A percentile compares a stretch with the other conserved stretches of the same genome.
Evolutionary conservation across 441 rosid genomes (phyloP).

Genomic region (Euphorbia corollata): DNA sequence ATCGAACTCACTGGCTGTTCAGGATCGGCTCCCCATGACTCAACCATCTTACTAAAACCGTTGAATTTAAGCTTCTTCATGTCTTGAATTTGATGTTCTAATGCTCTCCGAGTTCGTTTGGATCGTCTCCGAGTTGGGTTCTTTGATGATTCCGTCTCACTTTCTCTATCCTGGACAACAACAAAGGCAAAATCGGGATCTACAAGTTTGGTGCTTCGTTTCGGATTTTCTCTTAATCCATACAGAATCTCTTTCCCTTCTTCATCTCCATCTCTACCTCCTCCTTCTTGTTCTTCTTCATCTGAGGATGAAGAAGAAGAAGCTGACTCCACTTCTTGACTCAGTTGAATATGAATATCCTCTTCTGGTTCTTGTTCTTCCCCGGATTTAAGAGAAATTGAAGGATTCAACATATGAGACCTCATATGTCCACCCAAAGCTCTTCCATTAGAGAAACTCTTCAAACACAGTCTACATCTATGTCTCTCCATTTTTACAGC

Average conservation of each 20-base stretch:
- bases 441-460: conserved; percentile 59
- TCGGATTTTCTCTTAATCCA: conserved; percentile 54
- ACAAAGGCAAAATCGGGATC: conserved; percentile 60
- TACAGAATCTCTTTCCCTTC: conserved; percentile 23
- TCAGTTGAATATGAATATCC: conserved; percentile 26
- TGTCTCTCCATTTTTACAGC: conserved; percentile 50
- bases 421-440: conserved; percentile 86
- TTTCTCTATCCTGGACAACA: conserved; percentile 59
- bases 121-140: conserved; percentile 64
- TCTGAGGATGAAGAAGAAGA: conserved; percentile 29
- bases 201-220: conserved; percentile 43
- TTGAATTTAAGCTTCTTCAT: conserved; percentile 29
- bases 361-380: conserved; percentile 17
- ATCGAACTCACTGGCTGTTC: conserved; percentile 57
- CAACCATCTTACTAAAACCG: conserved; percentile 29
- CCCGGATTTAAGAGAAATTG: conserved; percentile 28
- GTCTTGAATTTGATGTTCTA: conserved; percentile 22
- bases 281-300: conserved; percentile 20
- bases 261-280: conserved; percentile 15
- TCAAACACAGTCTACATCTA: conserved; percentile 59
- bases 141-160: conserved; percentile 79
- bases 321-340: conserved; percentile 35
- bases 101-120: conserved; percentile 47
- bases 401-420: conserved; percentile 63
- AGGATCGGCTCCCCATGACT: conserved; percentile 39